These are phyloP conservation scores for Chytriomyces hyalinus DNA, from an alignment of 192 early-diverging fungal genomes.

Conservation along the genomic window DNA sequence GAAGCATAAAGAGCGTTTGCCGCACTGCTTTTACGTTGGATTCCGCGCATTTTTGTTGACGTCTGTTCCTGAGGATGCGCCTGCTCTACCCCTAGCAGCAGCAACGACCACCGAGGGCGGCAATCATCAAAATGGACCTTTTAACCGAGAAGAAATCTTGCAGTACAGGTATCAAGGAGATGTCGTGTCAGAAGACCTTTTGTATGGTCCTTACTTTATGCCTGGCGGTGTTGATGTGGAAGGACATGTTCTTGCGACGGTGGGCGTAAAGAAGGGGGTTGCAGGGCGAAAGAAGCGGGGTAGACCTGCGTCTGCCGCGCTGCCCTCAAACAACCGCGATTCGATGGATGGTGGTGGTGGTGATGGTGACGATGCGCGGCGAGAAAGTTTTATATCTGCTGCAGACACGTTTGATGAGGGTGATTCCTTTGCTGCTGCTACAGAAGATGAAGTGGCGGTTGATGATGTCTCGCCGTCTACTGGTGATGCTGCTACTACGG, in stretches of 20 bases:
- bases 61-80: neutral
- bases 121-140: neutral
- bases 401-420: neutral
- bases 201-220: conserved; percentile 30
- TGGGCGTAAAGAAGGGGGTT: neutral
- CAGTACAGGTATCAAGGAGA: neutral
- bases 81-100: neutral
- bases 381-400: neutral
- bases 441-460: neutral
- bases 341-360: neutral
- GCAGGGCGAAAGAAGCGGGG: neutral
- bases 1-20: neutral
- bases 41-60: conserved; percentile 20
- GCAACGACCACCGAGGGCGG: neutral
- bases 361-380: neutral
- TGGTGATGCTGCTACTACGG: neutral
- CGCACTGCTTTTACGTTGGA: conserved; percentile 19
- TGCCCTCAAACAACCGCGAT: neutral
- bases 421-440: neutral
- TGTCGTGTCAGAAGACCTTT: neutral
- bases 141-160: neutral
- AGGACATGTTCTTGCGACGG: conserved; percentile 5
- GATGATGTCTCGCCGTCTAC: neutral
- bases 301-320: neutral
- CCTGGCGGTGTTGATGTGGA: conserved; percentile 9